These are phyloP conservation scores for Monsonia emarginata DNA, from an alignment of 441 rosid genomes.

Conservation along the genomic window DNA sequence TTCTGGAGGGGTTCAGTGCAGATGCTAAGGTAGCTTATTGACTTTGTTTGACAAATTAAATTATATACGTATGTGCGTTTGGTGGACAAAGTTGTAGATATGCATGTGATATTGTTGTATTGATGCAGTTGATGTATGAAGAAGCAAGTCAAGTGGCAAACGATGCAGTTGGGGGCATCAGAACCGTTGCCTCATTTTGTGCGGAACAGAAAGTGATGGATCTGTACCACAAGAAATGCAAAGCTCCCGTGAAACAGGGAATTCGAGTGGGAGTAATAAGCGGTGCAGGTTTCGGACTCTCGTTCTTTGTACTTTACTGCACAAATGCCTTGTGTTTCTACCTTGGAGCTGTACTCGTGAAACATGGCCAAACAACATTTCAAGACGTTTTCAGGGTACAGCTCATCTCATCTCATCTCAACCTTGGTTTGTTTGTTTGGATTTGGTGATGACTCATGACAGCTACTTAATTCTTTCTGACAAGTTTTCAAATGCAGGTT, in stretches of 20 bases:
- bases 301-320: slow-evolving; percentile 39
- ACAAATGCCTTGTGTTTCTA: slow-evolving; percentile 58
- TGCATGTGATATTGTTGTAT: not conserved
- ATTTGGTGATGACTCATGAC: too few species aligned
- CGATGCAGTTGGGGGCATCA: slow-evolving; percentile 73
- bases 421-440: not conserved
- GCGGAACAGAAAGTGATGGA: slow-evolving; percentile 72
- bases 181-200: slow-evolving; percentile 81
- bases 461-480: too few species aligned
- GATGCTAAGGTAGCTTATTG: slow-evolving; percentile 69
- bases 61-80: too few species aligned
- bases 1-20: slow-evolving; percentile 50
- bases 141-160: slow-evolving; percentile 79
- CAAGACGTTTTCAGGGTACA: slow-evolving; percentile 52
- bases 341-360: slow-evolving; percentile 56
- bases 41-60: too few species aligned
- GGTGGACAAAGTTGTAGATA: too few species aligned
- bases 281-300: slow-evolving; percentile 55
- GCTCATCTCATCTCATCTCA: not conserved
- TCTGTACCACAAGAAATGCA: slow-evolving; percentile 49
- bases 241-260: slow-evolving; percentile 52
- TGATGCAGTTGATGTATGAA: slow-evolving; percentile 53
- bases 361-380: slow-evolving; percentile 40
- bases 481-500: too few species aligned
- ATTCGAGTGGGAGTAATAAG: slow-evolving; percentile 54